Evolutionary conservation across 2,329 filamentous ascomycete species (phyloP), one percentile per base, ranked within the genome.

Genomic region (Diaporthe caulivora): DNA sequence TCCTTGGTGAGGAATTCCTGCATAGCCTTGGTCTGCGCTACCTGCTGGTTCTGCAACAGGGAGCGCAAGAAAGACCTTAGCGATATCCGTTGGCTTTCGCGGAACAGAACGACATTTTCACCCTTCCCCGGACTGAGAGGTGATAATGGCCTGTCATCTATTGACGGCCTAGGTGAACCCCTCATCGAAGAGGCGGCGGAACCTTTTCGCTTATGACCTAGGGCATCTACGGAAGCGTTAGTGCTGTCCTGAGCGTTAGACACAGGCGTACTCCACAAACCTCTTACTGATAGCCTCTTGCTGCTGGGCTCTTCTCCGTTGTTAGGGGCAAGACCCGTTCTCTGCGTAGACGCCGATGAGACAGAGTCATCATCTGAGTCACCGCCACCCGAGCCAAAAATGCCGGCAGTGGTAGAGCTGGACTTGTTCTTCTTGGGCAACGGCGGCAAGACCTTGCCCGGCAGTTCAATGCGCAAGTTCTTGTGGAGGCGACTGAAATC

Each of bases 391-490:
- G 69, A 71, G 55, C 34, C 42, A n/a, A 75, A 73, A 49, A 73
- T 40, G 9, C 74, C 68, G 15, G 53, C 40, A 9, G 93, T 86
- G 2, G 92, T 92, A 1, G 92, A 92, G 76, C 92, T 92, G 26
- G 92, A 90, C 83, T 96, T 97, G 83, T 98, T 98, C 89, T 98
- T 98, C 80, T 92, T 92, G 0, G 97, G 97, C 65, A 98, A 85
- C 1, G 95, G 91, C 15, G 95, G 94, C 3, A 99, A 87, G 8
- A 98, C 90, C 79, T 97, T 97, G 24, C 97, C 97, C 0, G 97
- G 97, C 70, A 98, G 87, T 83, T 99, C 97, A 17, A 92, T 90
- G 47, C 94, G 92, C 74, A 99, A 83, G 76, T 89, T 89, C 82
- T 93, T 96, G 82, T 97, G 92, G 74, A 99, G 87, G 76, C 90